Base-by-base conservation (phyloP, 495 filamentous ascomycete species). In the Penicillium salamii region DNA sequence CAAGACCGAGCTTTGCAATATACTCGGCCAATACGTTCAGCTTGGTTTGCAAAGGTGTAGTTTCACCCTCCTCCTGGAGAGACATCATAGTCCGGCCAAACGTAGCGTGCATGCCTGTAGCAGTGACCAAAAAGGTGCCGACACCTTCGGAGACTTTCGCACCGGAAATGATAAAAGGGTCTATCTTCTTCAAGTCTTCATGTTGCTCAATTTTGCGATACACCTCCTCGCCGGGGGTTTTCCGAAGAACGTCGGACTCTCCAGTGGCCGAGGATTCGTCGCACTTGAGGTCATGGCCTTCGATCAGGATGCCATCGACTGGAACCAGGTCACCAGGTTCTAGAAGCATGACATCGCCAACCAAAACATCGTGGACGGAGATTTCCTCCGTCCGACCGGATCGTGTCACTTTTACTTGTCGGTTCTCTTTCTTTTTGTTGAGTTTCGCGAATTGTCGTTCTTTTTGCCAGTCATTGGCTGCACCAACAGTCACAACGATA, bases 31-130 rank as follows among this genome's bases (percentile, higher is more conserved):
- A 79, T 31, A 87, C 75, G 58, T 95, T 95, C 54, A 97, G 78
- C 69, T 97, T 97, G 6, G 84, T 86, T 67, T 97, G 92, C 32
- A 97, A 74, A n/a, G 92, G 92, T 8, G 92, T 97, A 9, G 90
- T 89, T 57, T 97, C 91, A 53, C 84, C 84, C 50, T 93, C 88
- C 49, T 95, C 90, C 48, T 86, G 87, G 20, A 97, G 79, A 38
- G 90, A 86, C 89, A 97, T 93, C 79, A 97, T 83, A 26, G 89
- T 96, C 61, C 90, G 92, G 50, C 92, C 92, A 63, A 91, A 90
- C 44, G 82, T 88, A 4, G 91, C 90, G 65, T 96, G 77, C n/a
- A 93, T 74, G 52, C 92, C 92, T 24, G 86, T 88, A 14, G 90
- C 84, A 7, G 92, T 97, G 49, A 93, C 88, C 58, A 95, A 62